These are phyloP conservation scores for Pichia rugopelliculosa DNA, from an alignment of 805 yeast species.

Conservation along the genomic window DNA sequence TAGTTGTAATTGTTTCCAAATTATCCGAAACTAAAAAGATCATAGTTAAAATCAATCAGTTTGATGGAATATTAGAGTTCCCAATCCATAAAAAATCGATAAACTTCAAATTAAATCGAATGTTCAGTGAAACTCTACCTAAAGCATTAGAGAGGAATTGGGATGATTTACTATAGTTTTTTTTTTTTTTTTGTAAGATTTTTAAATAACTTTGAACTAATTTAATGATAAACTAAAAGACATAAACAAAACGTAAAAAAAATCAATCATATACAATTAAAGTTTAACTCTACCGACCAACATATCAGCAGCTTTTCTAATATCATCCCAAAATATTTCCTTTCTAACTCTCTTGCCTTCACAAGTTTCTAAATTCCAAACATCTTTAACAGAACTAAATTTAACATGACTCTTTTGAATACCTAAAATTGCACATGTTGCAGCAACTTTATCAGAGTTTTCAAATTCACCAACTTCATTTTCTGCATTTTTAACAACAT, in stretches of 20 bases:
- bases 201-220: no score
- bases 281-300: constrained; percentile 60
- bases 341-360: constrained; percentile 79
- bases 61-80: constrained; percentile 5
- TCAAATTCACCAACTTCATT: constrained; percentile 27
- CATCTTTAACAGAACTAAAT: constrained; percentile 64
- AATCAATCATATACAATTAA: neutral
- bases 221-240: neutral
- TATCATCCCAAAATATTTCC: constrained; percentile 70
- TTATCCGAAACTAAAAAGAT: constrained; percentile 14
- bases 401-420: constrained; percentile 67
- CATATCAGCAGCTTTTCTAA: constrained; percentile 75
- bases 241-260: neutral
- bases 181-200: neutral
- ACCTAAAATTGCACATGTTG: constrained; percentile 78
- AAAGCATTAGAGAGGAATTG: constrained; percentile 3
- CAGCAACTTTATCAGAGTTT: constrained; percentile 25
- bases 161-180: neutral
- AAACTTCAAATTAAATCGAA: neutral
- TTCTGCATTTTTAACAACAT: constrained; percentile 13
- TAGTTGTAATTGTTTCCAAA: neutral
- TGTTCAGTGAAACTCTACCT: constrained; percentile 1
- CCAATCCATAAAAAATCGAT: neutral
- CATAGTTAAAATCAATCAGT: constrained; percentile 22
- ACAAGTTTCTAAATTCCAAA: constrained; percentile 86